Conservation (phyloP, 2,329 filamentous ascomycete genomes). For the Thermoascus crustaceus region DNA sequence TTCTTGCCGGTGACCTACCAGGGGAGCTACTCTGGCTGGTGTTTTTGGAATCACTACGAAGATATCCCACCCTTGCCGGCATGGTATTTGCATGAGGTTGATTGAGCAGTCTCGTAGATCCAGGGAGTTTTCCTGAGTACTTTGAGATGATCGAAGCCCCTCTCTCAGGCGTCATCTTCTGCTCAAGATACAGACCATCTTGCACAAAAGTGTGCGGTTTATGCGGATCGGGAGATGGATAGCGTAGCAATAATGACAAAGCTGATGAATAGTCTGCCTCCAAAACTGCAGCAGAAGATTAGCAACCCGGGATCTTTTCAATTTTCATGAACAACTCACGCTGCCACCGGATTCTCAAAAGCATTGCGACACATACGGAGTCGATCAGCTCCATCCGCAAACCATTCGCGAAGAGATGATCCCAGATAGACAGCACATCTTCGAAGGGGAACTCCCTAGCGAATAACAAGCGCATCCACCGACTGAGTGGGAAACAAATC, state of each 20-base stretch:
- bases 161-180: conserved; percentile 35
- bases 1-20: conserved; percentile 28
- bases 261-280: conserved; percentile 82
- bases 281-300: conserved; percentile 50
- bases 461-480: conserved; percentile 90
- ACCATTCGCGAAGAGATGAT: conserved; percentile 81
- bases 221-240: conserved; percentile 59
- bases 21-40: conserved; percentile 26
- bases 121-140: conserved; percentile 39
- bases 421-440: conserved; percentile 78
- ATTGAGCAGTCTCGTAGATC: conserved; percentile 18
- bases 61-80: conserved; percentile 13
- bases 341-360: conserved; percentile 84
- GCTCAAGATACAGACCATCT: conserved; percentile 59
- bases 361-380: conserved; percentile 87
- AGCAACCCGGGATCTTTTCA: conserved; percentile 10
- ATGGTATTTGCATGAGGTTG: conserved; percentile 14
- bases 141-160: conserved; percentile 38
- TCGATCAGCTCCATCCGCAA: conserved; percentile 73
- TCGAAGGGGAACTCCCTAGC: conserved; percentile 89
- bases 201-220: conserved; percentile 73
- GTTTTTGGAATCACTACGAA: conserved; percentile 22
- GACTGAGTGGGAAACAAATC: conserved; percentile 45
- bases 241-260: conserved; percentile 73
- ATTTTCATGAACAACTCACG: conserved; percentile 44